Evolutionary conservation across 2,329 filamentous ascomycete species (phyloP).

Genomic region (Xylariaceae sp.): DNA sequence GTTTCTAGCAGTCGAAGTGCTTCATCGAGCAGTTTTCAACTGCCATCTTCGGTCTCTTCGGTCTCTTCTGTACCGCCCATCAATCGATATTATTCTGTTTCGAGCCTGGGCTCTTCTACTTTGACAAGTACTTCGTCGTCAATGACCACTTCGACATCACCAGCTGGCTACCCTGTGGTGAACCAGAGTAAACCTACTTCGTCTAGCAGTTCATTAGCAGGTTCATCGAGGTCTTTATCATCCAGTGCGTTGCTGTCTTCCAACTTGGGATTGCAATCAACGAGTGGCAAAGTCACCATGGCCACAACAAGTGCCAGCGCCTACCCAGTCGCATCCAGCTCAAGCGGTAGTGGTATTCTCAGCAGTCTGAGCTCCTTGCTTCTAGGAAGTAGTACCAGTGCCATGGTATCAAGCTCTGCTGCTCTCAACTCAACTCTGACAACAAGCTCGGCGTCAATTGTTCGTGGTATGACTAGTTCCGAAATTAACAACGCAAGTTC

Average conservation of each 20-base stretch:
- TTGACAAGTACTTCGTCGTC: too few species aligned
- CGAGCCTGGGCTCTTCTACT: too few species aligned
- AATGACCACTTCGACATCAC: not conserved
- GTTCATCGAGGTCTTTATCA: not conserved
- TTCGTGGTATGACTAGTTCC: not conserved
- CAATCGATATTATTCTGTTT: too few species aligned
- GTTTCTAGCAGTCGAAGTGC: too few species aligned
- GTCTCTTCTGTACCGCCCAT: too few species aligned
- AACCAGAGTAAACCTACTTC: constrained; percentile 1
- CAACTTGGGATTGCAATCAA: not conserved
- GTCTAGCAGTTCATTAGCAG: not conserved
- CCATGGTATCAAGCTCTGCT: not conserved
- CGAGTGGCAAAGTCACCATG: not conserved
- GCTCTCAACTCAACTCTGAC: not conserved
- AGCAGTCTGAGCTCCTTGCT: constrained; percentile 31
- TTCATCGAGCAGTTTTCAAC: too few species aligned
- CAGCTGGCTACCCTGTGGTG: not conserved
- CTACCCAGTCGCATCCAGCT: constrained; percentile 19
- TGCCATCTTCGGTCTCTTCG: too few species aligned
- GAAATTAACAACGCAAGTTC: not conserved
- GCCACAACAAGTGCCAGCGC: constrained; percentile 3
- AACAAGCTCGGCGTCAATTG: constrained; percentile 1
- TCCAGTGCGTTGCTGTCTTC: not conserved
- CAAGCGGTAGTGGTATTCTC: constrained; percentile 23
- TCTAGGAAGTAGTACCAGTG: constrained; percentile 21